Conservation (phyloP, 1,284 basidiomycete genomes). For the Heterobasidion occidentale region DNA sequence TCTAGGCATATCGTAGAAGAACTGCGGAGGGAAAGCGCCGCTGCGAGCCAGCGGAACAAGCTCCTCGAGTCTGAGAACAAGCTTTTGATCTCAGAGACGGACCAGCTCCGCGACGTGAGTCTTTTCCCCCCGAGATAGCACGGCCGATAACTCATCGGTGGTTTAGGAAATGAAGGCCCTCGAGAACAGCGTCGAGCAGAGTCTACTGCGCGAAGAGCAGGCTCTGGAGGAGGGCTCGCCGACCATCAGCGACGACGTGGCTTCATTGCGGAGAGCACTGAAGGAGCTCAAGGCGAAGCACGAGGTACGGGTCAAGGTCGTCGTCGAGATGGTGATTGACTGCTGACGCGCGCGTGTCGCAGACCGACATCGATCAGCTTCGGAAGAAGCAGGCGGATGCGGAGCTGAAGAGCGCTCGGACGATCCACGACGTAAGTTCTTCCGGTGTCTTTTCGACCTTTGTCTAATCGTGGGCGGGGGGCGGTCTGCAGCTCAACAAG, state of each 20-base stretch:
- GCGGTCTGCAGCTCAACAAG: constrained; percentile 62
- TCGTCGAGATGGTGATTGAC: background rate
- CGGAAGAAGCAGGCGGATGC: constrained; percentile 59
- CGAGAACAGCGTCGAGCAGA: constrained; percentile 70
- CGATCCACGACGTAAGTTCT: constrained; percentile 58
- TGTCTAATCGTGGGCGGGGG: background rate
- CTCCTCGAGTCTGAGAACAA: constrained; percentile 72
- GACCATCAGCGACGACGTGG: constrained; percentile 22
- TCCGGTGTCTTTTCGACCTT: background rate
- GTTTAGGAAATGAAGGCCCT: constrained; percentile 62
- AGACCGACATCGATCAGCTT: constrained; percentile 54
- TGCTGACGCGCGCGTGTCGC: constrained; percentile 3
- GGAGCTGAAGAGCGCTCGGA: constrained; percentile 67
- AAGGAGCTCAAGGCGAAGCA: constrained; percentile 44
- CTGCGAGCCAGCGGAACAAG: constrained; percentile 58
- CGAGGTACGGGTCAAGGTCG: constrained; percentile 35
- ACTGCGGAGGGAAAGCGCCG: constrained; percentile 73
- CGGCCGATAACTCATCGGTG: background rate
- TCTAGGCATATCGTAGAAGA: constrained; percentile 80
- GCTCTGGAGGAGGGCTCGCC: constrained; percentile 23
- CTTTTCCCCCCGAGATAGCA: background rate
- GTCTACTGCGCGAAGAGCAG: constrained; percentile 43
- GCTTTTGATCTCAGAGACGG: constrained; percentile 63
- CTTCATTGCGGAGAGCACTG: constrained; percentile 31
- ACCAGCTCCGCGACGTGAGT: constrained; percentile 68